Base-by-base conservation (phyloP, 2,329 filamentous ascomycete species). In the Ceratocystis ficicola region DNA sequence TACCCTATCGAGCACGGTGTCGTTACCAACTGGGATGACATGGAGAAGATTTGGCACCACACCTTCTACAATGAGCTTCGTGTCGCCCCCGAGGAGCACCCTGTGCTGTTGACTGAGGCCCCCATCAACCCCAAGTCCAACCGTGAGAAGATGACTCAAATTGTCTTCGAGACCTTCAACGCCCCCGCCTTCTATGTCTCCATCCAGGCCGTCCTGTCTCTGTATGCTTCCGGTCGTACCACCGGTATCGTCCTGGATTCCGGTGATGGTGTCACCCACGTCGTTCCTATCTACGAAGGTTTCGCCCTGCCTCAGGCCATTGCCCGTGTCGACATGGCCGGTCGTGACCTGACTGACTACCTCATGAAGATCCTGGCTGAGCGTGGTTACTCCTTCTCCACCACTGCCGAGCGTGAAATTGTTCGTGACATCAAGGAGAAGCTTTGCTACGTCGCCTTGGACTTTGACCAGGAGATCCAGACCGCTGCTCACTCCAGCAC, bases 21-120 rank as follows among this genome's bases (percentile, higher is more conserved):
- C 75, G 94, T 99, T 78, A 99, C 94, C 83, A 97, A 97, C 90
- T 99, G 94, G 94, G 94, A 99, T 80, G 94, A 97, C 81, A 97
- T 97, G 94, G 94, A 97, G 86, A 97, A 97, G 88, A 97, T 99
- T 75, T 99, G 94, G 94, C 94, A 99, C 81, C 94, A 99, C 90
- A 97, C 94, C 77, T 99, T 99, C 86, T 99, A 97, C 90, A 99
- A 99, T 83, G 94, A 99, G 86, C 86, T 99, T 77, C 93, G 94
- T 93, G 94, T 99, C 72, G 94, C 94, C 75, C 94, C 94, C 74
- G 94, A 99, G 86, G 94, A 99, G 88, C 94, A 99, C 87, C 94
- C 94, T 75, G 92, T 97, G 78, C 87, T 99, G 77, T 86, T 99
- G 79, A 99, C 94, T 74, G 94, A 99, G 85, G 94, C 94, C 74